Evolutionary conservation across 2,329 filamentous ascomycete genomes (phyloP).

Genomic region (Ceratocystis diversiconidia): DNA sequence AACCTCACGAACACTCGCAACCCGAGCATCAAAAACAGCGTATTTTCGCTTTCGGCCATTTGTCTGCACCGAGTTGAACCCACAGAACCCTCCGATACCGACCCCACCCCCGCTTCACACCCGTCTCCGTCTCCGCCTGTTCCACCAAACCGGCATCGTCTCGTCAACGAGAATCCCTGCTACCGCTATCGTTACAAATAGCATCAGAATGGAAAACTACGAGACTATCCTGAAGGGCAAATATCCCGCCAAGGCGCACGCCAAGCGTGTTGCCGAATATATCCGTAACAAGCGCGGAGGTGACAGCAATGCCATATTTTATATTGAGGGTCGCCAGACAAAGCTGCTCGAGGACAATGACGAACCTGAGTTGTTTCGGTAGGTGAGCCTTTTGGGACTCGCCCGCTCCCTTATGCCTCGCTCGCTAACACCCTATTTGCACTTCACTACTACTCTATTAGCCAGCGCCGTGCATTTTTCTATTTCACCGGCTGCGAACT

Average conservation of each 20-base stretch:
- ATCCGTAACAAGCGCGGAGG: slow-evolving; percentile 54
- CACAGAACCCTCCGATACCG: neutral
- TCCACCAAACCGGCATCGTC: neutral
- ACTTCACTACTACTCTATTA: slow-evolving; percentile 25
- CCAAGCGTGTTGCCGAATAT: slow-evolving; percentile 65
- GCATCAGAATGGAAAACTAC: slow-evolving; percentile 18
- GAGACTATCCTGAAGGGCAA: slow-evolving; percentile 45
- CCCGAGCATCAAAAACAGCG: too few species aligned
- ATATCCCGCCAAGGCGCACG: slow-evolving; percentile 78
- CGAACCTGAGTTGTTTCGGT: slow-evolving; percentile 67
- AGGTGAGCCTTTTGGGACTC: slow-evolving; percentile 20
- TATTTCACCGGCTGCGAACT: slow-evolving; percentile 78
- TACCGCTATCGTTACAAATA: neutral
- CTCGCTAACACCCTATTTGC: neutral
- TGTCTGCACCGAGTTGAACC: neutral
- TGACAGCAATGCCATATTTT: slow-evolving; percentile 55
- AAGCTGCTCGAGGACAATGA: slow-evolving; percentile 83
- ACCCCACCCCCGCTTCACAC: neutral
- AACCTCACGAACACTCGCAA: too few species aligned
- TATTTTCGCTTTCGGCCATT: neutral
- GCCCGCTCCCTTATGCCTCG: neutral
- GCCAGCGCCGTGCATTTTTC: slow-evolving; percentile 85
- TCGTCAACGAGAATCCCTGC: slow-evolving; percentile 9
- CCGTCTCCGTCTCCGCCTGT: neutral
- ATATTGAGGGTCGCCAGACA: slow-evolving; percentile 73